Evolutionary conservation across 176 grass and related monocot genomes (phyloP), one percentile per base, ranked within the genome.

Genomic region (Tuctoria greenei): DNA sequence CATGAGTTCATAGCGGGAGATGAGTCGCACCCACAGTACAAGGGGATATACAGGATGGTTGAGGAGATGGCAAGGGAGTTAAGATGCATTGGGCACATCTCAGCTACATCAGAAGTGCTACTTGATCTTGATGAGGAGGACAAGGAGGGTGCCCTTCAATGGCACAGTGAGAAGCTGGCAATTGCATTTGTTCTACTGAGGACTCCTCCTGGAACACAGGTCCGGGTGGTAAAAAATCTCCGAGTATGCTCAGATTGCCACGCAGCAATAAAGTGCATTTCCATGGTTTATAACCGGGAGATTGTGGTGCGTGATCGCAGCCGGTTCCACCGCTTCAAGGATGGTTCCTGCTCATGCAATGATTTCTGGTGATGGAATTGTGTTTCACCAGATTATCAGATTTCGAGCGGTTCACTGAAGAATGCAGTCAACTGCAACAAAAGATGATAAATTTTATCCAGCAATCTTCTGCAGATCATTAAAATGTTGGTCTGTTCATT

Each of bases 91-190:
- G 87, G 87, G 51, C 85, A 93, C 76, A 74, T 84, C 31, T 59
- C 87, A 17, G 61, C 35, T 27, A 82, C 77, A 47, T 75, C 81
- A 5, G 91, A 93, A 69, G 87, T 93, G 4, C 45, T 93, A 10
- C 80, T 90, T 46, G 87, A 93, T 68, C 75, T 93, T 44, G 91
- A 93, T 56, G 91, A 90, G 67, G 87, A 87, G 81, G 91, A 93
- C 60, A 90, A 90, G 78, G 87, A 87, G 74, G 84, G 76, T 14
- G 78, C 84, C 0, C 82, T 93, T 58, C 91, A 85, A 40, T 93
- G 84, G 84, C 91, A 93, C 49, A 90, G 87, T 2, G 91, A 93
- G 78, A 93, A 90, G 81, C 57, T 90, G 82, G 91, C 84, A 1
- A 75, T 90, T 84, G 84, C 84, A 47, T 90, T 90, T 69, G 64